phyloP scores from a whole-genome alignment of 257 asterid species.

The Agastache rugosa region DNA sequence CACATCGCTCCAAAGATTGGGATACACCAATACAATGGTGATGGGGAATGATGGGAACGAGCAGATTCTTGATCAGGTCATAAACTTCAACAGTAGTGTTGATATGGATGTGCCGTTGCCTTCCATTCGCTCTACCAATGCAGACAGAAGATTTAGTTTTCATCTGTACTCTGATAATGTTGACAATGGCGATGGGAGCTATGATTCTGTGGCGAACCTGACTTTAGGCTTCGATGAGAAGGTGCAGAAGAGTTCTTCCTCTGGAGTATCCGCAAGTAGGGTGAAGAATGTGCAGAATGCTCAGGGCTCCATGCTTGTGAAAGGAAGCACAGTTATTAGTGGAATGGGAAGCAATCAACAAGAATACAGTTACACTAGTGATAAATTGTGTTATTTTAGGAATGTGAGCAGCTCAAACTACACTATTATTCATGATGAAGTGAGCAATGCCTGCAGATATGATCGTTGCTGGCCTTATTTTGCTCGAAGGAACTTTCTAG shows the following conservation, averaged over 20 bases:
- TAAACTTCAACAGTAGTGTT: conserved; percentile 51
- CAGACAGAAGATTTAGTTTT: conserved; percentile 50
- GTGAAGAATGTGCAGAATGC: conserved; percentile 66
- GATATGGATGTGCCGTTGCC: conserved; percentile 37
- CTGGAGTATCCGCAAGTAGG: conserved; percentile 39
- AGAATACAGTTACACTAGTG: conserved; percentile 42
- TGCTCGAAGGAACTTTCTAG: conserved; percentile 21
- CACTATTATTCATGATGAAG: conserved; percentile 62
- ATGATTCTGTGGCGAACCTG: conserved; percentile 58
- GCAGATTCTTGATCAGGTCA: conserved; percentile 67
- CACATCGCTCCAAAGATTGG: conserved; percentile 45
- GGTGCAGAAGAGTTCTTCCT: conserved; percentile 36
- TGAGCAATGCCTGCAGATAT: conserved; percentile 45
- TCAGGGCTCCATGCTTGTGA: conserved; percentile 57
- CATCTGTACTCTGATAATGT: conserved; percentile 43
- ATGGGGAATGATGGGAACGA: conserved; percentile 61
- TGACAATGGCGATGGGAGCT: conserved; percentile 53
- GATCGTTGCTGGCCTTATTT: conserved; percentile 26
- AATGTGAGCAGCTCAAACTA: conserved; percentile 74
- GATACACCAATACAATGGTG: conserved; percentile 53
- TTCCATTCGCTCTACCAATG: conserved; percentile 26
- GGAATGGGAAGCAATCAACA: conserved; percentile 77
- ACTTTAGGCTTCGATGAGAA: conserved; percentile 59
- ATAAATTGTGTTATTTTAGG: conserved; percentile 61
- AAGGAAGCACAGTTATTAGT: conserved; percentile 52